phyloP scores from a whole-genome alignment of 1,284 basidiomycete genomes.

The Tilletiopsis washingtonensis region DNA sequence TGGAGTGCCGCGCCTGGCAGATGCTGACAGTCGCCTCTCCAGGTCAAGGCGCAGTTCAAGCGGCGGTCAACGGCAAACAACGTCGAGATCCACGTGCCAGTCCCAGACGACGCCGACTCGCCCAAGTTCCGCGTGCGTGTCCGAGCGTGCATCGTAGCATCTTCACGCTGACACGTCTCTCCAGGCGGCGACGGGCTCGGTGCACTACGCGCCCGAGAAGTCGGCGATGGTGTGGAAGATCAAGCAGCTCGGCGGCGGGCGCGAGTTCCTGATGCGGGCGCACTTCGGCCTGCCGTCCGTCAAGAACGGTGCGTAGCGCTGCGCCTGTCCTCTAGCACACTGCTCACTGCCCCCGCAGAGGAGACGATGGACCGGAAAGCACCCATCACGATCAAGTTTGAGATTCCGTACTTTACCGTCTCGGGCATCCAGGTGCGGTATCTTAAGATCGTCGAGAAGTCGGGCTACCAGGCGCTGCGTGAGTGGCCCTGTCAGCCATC shows the following conservation, averaged over 20 bases:
- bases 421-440: conserved; percentile 96
- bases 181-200: conserved; percentile 35
- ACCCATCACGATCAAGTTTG: conserved; percentile 92
- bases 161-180: not conserved
- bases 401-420: conserved; percentile 90
- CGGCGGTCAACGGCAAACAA: conserved; percentile 92
- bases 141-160: too few relatives aligned
- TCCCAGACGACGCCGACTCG: conserved; percentile 95
- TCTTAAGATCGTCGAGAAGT: conserved; percentile 96
- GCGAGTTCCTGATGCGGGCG: conserved; percentile 46
- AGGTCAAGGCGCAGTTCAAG: conserved; percentile 93
- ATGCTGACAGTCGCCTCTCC: not conserved
- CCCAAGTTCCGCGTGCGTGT: conserved; percentile 69
- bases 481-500: conserved; percentile 7
- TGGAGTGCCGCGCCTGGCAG: not conserved
- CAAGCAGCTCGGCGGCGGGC: conserved; percentile 45
- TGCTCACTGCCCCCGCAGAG: conserved; percentile 50
- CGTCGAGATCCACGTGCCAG: conserved; percentile 94
- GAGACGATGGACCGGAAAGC: conserved; percentile 74
- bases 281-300: conserved; percentile 47
- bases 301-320: conserved; percentile 21
- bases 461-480: conserved; percentile 73
- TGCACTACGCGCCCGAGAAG: conserved; percentile 44
- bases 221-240: conserved; percentile 48
- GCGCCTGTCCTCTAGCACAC: not conserved